Percentiles rank a stretch among this genome's conserved stretches.
Conservation (phyloP, 2,329 filamentous ascomycete genomes). For the Paraphaeosphaeria sporulosa region DNA sequence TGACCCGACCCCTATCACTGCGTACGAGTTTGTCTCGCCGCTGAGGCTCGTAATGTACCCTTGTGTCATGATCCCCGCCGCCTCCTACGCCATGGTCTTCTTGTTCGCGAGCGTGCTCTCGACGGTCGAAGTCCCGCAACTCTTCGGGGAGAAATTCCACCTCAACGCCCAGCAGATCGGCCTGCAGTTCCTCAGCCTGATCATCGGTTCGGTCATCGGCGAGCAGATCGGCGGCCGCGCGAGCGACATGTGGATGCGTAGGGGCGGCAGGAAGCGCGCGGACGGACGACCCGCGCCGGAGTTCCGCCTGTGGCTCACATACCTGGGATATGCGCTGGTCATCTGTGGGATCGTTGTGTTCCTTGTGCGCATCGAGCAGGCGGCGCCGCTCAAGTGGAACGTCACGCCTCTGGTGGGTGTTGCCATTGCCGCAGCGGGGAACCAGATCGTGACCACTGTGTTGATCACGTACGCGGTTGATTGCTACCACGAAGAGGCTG, state of each 20-base stretch:
- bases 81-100: conserved; percentile 66
- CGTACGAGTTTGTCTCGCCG: conserved; percentile 62
- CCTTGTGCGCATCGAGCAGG: conserved; percentile 58
- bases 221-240: conserved; percentile 65
- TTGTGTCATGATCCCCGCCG: conserved; percentile 59
- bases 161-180: conserved; percentile 66
- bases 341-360: conserved; percentile 64
- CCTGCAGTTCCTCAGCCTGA: conserved; percentile 64
- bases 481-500: conserved; percentile 61
- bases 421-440: conserved; percentile 61
- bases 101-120: conserved; percentile 61
- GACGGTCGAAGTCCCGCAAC: conserved; percentile 67
- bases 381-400: conserved; percentile 58
- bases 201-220: conserved; percentile 65
- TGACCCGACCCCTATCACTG: conserved; percentile 59
- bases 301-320: conserved; percentile 65
- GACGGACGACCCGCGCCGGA: conserved; percentile 59
- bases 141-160: conserved; percentile 63
- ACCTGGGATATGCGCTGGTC: conserved; percentile 59
- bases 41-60: conserved; percentile 56
- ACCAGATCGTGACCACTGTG: conserved; percentile 68
- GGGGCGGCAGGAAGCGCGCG: conserved; percentile 45
- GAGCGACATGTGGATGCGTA: conserved; percentile 63
- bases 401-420: conserved; percentile 64
- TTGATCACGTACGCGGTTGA: conserved; percentile 68